These are phyloP conservation scores for Amylocystis lapponica DNA, from an alignment of 768 basidiomycete species.

Conservation along the genomic window DNA sequence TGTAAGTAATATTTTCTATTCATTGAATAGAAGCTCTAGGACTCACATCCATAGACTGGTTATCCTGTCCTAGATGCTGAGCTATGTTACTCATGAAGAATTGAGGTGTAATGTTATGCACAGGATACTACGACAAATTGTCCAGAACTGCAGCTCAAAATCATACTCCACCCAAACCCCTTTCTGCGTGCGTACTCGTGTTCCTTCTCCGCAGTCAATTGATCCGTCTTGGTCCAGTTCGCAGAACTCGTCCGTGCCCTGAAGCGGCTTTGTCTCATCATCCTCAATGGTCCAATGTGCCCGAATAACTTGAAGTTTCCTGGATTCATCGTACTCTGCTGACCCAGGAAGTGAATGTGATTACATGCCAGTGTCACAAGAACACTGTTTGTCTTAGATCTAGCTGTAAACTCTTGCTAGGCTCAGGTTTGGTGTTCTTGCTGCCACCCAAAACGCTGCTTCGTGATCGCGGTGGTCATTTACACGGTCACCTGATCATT, in stretches of 20 bases:
- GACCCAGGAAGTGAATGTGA: conserved; percentile 10
- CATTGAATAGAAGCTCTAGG: no score
- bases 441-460: conserved; percentile 57
- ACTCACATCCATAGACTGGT: no score
- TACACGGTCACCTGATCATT: conserved; percentile 42
- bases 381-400: conserved; percentile 89
- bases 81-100: no score
- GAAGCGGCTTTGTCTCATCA: conserved; percentile 79
- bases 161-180: conserved; percentile 64
- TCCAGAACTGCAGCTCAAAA: no score
- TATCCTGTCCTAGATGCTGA: no score
- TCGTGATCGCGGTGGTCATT: conserved; percentile 34
- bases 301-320: conserved; percentile 96
- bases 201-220: conserved; percentile 79
- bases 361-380: background rate
- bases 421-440: conserved; percentile 64
- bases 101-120: no score
- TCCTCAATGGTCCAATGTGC: conserved; percentile 73
- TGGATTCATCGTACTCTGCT: conserved; percentile 83
- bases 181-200: conserved; percentile 83
- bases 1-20: no score
- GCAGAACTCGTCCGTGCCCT: conserved; percentile 89
- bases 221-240: conserved; percentile 93
- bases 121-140: no score
- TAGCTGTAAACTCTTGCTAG: conserved; percentile 71